Evolutionary conservation across 352 stramenopile genomes (phyloP), one percentile per base, ranked within the genome.

Genomic region (Lagenidium sp.): DNA sequence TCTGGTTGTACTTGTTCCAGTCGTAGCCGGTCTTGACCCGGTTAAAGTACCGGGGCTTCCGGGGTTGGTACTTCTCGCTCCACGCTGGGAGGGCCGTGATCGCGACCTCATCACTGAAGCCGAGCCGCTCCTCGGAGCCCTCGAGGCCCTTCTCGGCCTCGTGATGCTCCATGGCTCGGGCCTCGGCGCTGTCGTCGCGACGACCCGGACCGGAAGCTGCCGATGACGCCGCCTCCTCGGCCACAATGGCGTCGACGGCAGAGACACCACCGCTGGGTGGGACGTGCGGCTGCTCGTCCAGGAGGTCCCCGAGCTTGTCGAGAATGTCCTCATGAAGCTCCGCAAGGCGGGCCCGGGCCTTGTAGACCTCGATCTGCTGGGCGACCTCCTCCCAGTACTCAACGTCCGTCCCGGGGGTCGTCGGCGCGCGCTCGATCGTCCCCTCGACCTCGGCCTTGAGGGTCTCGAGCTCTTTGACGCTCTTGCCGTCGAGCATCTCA

Each of bases 1-100:
- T 98, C 64, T 98, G 95, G 71, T 99, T 99, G 85, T 99, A 99
- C 72, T 98, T 98, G 82, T 99, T 99, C 95, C 97, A 99, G 67
- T 99, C 96, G 64, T 98, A 99, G 24, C 97, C 97, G 2, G 95
- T 99, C 74, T 97, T 98, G 57, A 99, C 95, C 28, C 96, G 92
- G 74, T 99, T 99, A 52, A 99, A 98, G 70, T 98, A 99, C 3
- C 95, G 81, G 6, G 97, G 97, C 63, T 99, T 99, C 28, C 96
- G 87, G 13, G 96, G 95, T 46, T 93, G 76, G 68, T 98, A 99
- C 68, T 98, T 98, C 48, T 98, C 90, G 64, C 94, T 90, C 95
- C 95, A 99, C 18, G 55, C 60, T 6, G 88, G 84, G 22, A 86
- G 36, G 41, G 10, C 40, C 32, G 44, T 89, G 53, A 96, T 56